Percentiles rank a stretch among this genome's conserved stretches.
phyloP scores from a whole-genome alignment of 176 grass and related monocot genomes.

The Carex cristatella region DNA sequence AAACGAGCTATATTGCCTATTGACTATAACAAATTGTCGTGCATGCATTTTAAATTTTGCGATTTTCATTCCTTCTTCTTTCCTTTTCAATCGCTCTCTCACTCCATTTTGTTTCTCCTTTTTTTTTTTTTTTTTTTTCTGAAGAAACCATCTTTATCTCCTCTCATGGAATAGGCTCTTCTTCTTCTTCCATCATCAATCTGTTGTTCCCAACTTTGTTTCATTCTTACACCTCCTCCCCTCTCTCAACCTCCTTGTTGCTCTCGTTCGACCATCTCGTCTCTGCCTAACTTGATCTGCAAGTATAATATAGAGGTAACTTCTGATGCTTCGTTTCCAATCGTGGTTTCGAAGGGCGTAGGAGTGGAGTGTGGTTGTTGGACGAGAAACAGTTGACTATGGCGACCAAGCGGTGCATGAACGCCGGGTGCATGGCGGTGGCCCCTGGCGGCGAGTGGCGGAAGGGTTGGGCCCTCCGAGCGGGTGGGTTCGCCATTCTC shows the following conservation, averaged over 20 bases:
- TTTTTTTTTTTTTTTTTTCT: background rate
- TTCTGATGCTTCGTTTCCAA: background rate
- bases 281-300: background rate
- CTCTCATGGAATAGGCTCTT: background rate
- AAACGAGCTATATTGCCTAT: background rate
- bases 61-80: background rate
- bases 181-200: slow-evolving; percentile 1
- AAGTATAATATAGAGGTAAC: background rate
- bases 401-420: slow-evolving; percentile 61
- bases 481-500: slow-evolving; percentile 61
- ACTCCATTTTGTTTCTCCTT: background rate
- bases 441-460: slow-evolving; percentile 54
- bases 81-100: background rate
- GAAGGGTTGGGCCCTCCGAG: slow-evolving; percentile 88
- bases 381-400: background rate
- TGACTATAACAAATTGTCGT: slow-evolving; percentile 6
- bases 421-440: slow-evolving; percentile 47
- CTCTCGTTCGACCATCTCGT: background rate
- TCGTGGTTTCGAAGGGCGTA: background rate
- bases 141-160: background rate
- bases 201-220: background rate
- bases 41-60: slow-evolving; percentile 30
- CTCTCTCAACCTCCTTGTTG: background rate
- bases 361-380: background rate
- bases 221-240: background rate